Base-by-base conservation (phyloP, 2,329 filamentous ascomycete species). In the Xylaria sp. region DNA sequence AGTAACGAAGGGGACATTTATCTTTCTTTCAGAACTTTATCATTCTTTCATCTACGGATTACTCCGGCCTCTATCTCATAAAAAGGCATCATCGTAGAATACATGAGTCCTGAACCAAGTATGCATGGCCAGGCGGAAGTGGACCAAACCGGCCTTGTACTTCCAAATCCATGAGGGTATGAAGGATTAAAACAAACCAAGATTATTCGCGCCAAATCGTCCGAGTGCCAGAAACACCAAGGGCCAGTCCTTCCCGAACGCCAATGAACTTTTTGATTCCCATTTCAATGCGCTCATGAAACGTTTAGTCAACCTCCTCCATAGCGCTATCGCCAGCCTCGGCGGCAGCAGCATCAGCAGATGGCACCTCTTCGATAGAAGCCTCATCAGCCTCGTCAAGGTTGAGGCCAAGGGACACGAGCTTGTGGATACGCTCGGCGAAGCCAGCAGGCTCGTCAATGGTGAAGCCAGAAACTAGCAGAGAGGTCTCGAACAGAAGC, bases 351-450 rank as follows among this genome's bases (percentile, higher is more conserved):
- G 89, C 82, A 72, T 85, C 87, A 65, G 88, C 87, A 46, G 81
- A 80, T 69, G 85, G 85, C 64, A 84, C 83, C 69, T 87, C 86
- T 72, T 85, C 85, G 66, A 90, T 88, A 84, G 97, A 94, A 67
- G 92, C 90, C 80, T 94, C 92, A 66, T 92, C 90, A 80, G 94
- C 92, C 86, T 97, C 95, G 76, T 98, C 95, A 73, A 99, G 93
- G 89, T 98, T 97, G 81, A 99, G 87, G 77, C 96, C 96, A 72
- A 99, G 91, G 76, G 95, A 97, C 74, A 99, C 94, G 74, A 99
- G 94, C 92, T 97, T 97, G 93, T 99, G 95, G 82, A 99, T 98
- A 82, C 96, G 95, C 89, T 97, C 94, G 74, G 96, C 94, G 82
- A 98, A 99, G 84, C 93, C 92, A 76, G 96, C 93, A 73, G 96